A percentile compares a stretch with the other conserved stretches of the same genome.
Evolutionary conservation across 768 basidiomycete species (phyloP).

Genomic region (Boletus sp.): DNA sequence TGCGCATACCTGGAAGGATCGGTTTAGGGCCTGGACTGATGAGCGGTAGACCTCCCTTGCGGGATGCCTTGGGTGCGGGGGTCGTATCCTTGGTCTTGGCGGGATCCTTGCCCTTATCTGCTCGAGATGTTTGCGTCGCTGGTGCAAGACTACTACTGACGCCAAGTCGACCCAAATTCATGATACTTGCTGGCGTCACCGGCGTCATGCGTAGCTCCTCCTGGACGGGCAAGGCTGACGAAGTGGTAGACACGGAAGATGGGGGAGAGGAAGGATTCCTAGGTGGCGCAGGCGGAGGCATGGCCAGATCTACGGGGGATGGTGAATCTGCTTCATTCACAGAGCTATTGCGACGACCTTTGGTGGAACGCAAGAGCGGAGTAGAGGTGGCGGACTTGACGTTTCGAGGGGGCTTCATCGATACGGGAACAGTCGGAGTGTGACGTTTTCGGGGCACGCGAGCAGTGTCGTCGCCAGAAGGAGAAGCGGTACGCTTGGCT

Average conservation of each 20-base stretch:
- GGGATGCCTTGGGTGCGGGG: conserved; percentile 19
- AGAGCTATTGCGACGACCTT: conserved; percentile 42
- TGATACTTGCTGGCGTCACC: conserved; percentile 88
- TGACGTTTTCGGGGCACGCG: conserved; percentile 53
- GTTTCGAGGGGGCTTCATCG: conserved; percentile 25
- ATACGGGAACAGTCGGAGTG: conserved; percentile 36
- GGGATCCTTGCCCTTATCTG: conserved; percentile 30
- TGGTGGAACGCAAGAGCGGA: conserved; percentile 50
- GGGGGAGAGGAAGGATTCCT: conserved; percentile 18
- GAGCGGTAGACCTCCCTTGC: conserved; percentile 32
- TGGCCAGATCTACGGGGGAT: conserved; percentile 82
- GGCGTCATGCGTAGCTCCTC: conserved; percentile 52
- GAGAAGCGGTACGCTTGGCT: conserved; percentile 56
- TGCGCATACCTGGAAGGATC: conserved; percentile 62
- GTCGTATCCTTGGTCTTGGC: conserved; percentile 29
- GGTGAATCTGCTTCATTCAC: conserved; percentile 59
- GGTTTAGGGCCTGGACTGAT: conserved; percentile 64
- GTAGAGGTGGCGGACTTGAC: conserved; percentile 58
- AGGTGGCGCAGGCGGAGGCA: conserved; percentile 81
- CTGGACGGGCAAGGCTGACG: conserved; percentile 7
- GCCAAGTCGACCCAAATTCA: conserved; percentile 77
- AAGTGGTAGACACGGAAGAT: conserved; percentile 1
- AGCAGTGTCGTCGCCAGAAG: conserved; percentile 50
- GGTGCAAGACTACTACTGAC: conserved; percentile 46
- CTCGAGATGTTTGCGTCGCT: conserved; percentile 13